Evolutionary conservation across 1,284 basidiomycete species (phyloP).

Genomic region (Tilletia horrida): DNA sequence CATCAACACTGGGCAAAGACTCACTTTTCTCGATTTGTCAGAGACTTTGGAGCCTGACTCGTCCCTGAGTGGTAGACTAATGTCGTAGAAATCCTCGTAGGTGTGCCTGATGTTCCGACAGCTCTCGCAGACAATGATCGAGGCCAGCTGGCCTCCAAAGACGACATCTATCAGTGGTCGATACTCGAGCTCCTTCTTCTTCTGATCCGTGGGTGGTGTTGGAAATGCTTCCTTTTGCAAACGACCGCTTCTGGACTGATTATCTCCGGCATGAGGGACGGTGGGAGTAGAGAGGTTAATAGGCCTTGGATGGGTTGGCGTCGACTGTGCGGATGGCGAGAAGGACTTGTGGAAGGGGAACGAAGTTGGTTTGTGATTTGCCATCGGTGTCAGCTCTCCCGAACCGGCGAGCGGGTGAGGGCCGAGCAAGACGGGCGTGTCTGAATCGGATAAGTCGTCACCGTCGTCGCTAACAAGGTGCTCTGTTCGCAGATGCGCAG

Average conservation of each 20-base stretch:
- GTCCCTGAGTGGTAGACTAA: slow-evolving; percentile 70
- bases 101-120: slow-evolving; percentile 85
- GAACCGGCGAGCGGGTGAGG: not conserved
- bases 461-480: not conserved
- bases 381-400: slow-evolving; percentile 14
- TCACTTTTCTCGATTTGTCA: slow-evolving; percentile 29
- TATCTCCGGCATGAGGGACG: too few relatives aligned
- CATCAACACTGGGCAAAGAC: too few relatives aligned
- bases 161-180: slow-evolving; percentile 79
- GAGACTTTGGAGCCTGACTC: slow-evolving; percentile 9
- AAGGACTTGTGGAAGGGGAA: not conserved
- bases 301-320: not conserved
- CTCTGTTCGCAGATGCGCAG: not conserved
- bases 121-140: slow-evolving; percentile 85
- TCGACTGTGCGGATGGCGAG: not conserved
- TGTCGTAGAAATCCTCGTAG: slow-evolving; percentile 87
- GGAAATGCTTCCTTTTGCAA: slow-evolving; percentile 56
- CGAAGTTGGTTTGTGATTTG: not conserved
- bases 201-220: slow-evolving; percentile 62
- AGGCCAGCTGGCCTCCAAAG: slow-evolving; percentile 80
- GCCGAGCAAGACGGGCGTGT: not conserved
- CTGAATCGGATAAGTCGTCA: not conserved
- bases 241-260: slow-evolving; percentile 7
- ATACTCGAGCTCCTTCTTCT: slow-evolving; percentile 59
- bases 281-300: too few relatives aligned